Conservation (phyloP, 768 basidiomycete genomes). For the Suillus fuscotomentosus region DNA sequence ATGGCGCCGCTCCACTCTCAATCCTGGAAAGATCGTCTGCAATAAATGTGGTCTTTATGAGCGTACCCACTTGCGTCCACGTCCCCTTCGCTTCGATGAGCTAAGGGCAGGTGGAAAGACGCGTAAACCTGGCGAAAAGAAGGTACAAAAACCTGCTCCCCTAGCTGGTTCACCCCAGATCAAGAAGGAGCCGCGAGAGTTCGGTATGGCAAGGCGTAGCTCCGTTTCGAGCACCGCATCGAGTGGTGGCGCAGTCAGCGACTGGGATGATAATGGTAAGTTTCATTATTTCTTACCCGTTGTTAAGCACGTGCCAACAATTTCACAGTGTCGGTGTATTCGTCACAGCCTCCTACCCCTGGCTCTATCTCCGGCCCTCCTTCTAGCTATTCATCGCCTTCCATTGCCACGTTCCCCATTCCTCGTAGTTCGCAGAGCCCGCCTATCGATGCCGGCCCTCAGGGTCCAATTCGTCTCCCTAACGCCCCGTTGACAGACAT, state of each 20-base stretch:
- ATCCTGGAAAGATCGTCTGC: constrained; percentile 91
- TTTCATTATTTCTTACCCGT: background rate
- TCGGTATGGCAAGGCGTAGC: constrained; percentile 50
- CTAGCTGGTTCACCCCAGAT: constrained; percentile 40
- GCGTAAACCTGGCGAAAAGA: constrained; percentile 47
- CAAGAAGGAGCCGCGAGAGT: constrained; percentile 66
- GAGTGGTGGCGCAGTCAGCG: constrained; percentile 54
- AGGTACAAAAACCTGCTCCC: constrained; percentile 29
- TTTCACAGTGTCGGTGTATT: constrained; percentile 24
- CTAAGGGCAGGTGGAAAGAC: constrained; percentile 85
- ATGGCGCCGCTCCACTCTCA: constrained; percentile 85
- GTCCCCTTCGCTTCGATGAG: constrained; percentile 85
- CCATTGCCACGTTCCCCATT: constrained; percentile 56
- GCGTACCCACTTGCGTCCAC: constrained; percentile 80
- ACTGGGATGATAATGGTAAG: constrained; percentile 83
- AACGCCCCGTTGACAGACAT: constrained; percentile 72
- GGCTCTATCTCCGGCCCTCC: constrained; percentile 55
- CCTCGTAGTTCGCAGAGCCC: constrained; percentile 55
- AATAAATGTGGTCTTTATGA: constrained; percentile 93
- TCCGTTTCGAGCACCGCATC: constrained; percentile 61
- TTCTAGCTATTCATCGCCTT: constrained; percentile 69
- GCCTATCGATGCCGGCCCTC: constrained; percentile 43
- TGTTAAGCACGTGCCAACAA: background rate
- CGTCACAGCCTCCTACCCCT: constrained; percentile 34
- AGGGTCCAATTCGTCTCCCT: constrained; percentile 61